These are phyloP conservation scores for Cryptosporidium bovis DNA, from an alignment of 169 alveolate genomes.

Conservation along the genomic window DNA sequence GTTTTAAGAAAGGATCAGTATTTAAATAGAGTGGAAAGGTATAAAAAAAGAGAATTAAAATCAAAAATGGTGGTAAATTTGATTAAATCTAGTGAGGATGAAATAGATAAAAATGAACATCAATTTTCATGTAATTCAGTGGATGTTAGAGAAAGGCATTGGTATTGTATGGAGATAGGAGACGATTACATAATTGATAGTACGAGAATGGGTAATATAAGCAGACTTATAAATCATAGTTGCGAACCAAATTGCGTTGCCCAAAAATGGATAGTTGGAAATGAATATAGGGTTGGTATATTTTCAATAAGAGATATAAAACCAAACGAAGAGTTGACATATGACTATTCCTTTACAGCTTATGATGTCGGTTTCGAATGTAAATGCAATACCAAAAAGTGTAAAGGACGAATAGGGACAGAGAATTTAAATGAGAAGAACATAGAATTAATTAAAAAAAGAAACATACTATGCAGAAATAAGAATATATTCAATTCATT, in stretches of 20 bases:
- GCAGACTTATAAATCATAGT: conserved; percentile 96
- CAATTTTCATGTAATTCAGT: conserved; percentile 42
- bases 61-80: conserved; percentile 9
- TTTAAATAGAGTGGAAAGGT: conserved; percentile 78
- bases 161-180: conserved; percentile 88
- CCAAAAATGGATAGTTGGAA: conserved; percentile 94
- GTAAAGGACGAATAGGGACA: conserved; percentile 61
- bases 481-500: conserved; percentile 11
- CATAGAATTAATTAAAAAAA: conserved; percentile 27
- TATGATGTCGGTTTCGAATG: conserved; percentile 65
- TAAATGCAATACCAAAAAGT: conserved; percentile 43
- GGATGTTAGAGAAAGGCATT: conserved; percentile 77
- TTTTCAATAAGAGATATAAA: conserved; percentile 92
- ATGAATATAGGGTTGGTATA: conserved; percentile 95
- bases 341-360: conserved; percentile 86
- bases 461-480: conserved; percentile 32
- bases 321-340: conserved; percentile 95
- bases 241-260: conserved; percentile 98
- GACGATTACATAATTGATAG: conserved; percentile 94
- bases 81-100: background rate
- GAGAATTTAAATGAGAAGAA: conserved; percentile 35
- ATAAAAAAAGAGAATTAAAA: conserved; percentile 82
- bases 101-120: background rate
- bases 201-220: conserved; percentile 94
- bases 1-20: conserved; percentile 81